phyloP scores from a whole-genome alignment of 345 rosid species.

The Alliaria petiolata region DNA sequence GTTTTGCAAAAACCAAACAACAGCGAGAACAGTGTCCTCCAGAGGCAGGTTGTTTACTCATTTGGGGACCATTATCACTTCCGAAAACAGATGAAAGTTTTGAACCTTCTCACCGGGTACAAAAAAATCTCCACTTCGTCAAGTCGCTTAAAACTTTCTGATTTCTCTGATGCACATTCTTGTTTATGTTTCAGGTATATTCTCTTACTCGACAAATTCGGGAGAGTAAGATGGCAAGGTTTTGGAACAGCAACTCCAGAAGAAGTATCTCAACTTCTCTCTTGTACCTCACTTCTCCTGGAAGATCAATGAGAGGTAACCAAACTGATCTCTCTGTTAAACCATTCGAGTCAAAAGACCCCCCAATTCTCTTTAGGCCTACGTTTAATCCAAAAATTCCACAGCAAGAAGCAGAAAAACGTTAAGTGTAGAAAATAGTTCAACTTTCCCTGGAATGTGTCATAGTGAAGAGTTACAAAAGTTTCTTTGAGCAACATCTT shows the following conservation, averaged over 20 bases:
- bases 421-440: neutral
- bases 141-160: neutral
- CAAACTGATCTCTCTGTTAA: neutral
- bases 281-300: slow-evolving; percentile 66
- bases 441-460: neutral
- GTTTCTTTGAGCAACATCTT: neutral
- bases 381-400: neutral
- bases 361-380: neutral
- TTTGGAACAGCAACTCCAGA: slow-evolving; percentile 67
- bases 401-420: neutral
- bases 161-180: neutral
- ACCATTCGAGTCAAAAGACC: neutral
- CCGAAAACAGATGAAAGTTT: slow-evolving; percentile 71
- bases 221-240: slow-evolving; percentile 96
- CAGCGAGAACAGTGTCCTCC: slow-evolving; percentile 40
- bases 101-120: slow-evolving; percentile 97
- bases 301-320: slow-evolving; percentile 50
- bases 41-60: slow-evolving; percentile 65
- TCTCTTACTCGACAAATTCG: slow-evolving; percentile 65
- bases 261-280: slow-evolving; percentile 71
- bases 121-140: neutral
- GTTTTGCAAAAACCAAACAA: slow-evolving; percentile 52
- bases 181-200: slow-evolving; percentile 48
- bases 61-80: slow-evolving; percentile 91
- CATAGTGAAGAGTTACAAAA: neutral